Evolutionary conservation across 1,284 basidiomycete genomes (phyloP).

Genomic region (Ceratobasidium sp.): DNA sequence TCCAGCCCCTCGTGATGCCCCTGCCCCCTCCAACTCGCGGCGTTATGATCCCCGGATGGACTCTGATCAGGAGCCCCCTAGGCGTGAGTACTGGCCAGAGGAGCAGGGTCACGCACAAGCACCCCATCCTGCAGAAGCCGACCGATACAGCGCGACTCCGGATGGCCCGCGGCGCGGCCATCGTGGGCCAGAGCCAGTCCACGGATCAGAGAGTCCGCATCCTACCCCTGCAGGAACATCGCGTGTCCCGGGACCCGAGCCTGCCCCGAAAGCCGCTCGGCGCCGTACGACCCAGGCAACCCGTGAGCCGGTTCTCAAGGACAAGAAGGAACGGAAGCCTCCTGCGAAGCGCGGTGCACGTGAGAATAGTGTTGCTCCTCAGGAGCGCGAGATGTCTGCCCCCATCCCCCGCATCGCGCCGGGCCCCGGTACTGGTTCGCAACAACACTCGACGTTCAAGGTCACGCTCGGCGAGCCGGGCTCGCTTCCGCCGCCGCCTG

Average conservation of each 20-base stretch:
- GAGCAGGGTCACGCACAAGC: slow-evolving; percentile 13
- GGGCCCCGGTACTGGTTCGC: not conserved
- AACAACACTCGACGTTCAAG: slow-evolving; percentile 39
- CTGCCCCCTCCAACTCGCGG: slow-evolving; percentile 34
- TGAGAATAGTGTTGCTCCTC: slow-evolving; percentile 27
- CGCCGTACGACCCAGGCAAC: slow-evolving; percentile 4
- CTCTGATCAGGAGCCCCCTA: slow-evolving; percentile 45
- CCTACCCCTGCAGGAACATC: slow-evolving; percentile 1
- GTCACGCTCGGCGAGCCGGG: slow-evolving; percentile 25
- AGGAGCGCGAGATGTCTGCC: slow-evolving; percentile 34
- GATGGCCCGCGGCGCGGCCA: slow-evolving; percentile 17
- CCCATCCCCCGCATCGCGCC: slow-evolving; percentile 5
- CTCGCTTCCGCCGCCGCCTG: slow-evolving; percentile 35
- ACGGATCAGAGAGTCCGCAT: slow-evolving; percentile 32
- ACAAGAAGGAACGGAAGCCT: slow-evolving; percentile 56
- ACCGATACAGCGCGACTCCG: slow-evolving; percentile 40
- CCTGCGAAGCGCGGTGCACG: slow-evolving; percentile 49
- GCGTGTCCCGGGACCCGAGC: slow-evolving; percentile 1
- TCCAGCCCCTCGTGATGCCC: slow-evolving; percentile 17
- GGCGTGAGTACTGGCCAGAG: slow-evolving; percentile 47
- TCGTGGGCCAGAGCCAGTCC: slow-evolving; percentile 15
- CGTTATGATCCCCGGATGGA: slow-evolving; percentile 54
- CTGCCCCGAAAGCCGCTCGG: slow-evolving; percentile 4
- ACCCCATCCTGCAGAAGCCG: slow-evolving; percentile 18
- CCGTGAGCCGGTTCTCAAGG: slow-evolving; percentile 50